These are phyloP conservation scores for Collybiopsis luxurians DNA, from an alignment of 768 basidiomycete genomes.

Conservation along the genomic window DNA sequence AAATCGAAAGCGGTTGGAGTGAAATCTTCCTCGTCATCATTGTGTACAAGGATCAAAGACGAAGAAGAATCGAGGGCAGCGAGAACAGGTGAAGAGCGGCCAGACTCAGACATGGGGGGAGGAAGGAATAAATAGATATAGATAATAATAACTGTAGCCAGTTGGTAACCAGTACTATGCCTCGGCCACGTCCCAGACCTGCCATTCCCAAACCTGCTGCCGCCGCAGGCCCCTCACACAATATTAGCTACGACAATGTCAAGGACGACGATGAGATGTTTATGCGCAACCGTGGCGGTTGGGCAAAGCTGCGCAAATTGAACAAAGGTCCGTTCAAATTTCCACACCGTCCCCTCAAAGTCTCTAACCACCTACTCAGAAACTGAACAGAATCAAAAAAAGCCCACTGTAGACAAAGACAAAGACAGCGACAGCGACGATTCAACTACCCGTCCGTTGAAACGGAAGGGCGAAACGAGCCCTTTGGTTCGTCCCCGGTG, in stretches of 20 bases:
- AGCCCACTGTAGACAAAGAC: constrained; percentile 9
- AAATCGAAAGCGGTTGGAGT: constrained; percentile 31
- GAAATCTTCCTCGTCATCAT: constrained; percentile 41
- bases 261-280: constrained; percentile 69
- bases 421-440: constrained; percentile 27
- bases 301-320: constrained; percentile 57
- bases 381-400: constrained; percentile 8
- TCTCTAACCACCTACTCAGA: background rate
- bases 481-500: constrained; percentile 27
- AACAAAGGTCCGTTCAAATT: constrained; percentile 45
- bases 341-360: background rate
- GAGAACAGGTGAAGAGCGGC: constrained; percentile 19
- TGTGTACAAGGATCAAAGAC: constrained; percentile 62
- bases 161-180: constrained; percentile 29
- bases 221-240: constrained; percentile 16
- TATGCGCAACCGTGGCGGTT: constrained; percentile 61
- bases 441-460: constrained; percentile 24
- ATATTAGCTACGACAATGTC: constrained; percentile 23
- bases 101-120: constrained; percentile 10
- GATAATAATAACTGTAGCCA: too few species aligned
- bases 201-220: constrained; percentile 10
- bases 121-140: too few species aligned
- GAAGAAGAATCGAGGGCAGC: constrained; percentile 40
- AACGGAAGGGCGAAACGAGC: constrained; percentile 37
- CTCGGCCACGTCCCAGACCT: constrained; percentile 28